phyloP scores from a whole-genome alignment of 345 rosid species.

The Brassica napus region DNA sequence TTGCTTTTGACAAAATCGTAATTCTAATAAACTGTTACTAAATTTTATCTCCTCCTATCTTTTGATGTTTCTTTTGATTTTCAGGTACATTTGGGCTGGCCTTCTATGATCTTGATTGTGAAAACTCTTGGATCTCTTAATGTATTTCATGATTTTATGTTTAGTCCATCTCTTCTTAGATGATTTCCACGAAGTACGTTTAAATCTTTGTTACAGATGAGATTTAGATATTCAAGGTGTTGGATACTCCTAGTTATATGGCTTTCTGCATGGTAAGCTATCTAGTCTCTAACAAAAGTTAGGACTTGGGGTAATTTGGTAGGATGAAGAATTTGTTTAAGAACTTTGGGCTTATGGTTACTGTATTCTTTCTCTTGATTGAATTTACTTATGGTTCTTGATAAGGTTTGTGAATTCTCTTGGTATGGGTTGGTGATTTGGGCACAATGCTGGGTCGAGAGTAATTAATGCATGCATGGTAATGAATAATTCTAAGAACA shows the following conservation, averaged over 20 bases:
- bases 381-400: background rate
- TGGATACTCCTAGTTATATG: background rate
- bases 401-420: background rate
- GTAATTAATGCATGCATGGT: background rate
- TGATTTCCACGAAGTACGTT: background rate
- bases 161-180: background rate
- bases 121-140: background rate
- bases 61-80: background rate
- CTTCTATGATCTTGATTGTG: background rate
- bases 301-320: constrained; percentile 5
- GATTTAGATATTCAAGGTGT: background rate
- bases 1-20: background rate
- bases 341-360: background rate
- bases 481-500: background rate
- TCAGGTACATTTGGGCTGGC: constrained; percentile 8
- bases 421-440: background rate
- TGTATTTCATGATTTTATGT: background rate
- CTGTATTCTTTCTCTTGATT: background rate
- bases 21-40: background rate
- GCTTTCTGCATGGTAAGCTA: background rate
- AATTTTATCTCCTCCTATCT: background rate
- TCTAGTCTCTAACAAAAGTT: background rate
- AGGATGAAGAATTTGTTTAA: background rate
- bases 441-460: background rate
- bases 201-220: background rate